Evolutionary conservation across 148 eudicot species (phyloP).

Genomic region (Rhododendron williamsianum): DNA sequence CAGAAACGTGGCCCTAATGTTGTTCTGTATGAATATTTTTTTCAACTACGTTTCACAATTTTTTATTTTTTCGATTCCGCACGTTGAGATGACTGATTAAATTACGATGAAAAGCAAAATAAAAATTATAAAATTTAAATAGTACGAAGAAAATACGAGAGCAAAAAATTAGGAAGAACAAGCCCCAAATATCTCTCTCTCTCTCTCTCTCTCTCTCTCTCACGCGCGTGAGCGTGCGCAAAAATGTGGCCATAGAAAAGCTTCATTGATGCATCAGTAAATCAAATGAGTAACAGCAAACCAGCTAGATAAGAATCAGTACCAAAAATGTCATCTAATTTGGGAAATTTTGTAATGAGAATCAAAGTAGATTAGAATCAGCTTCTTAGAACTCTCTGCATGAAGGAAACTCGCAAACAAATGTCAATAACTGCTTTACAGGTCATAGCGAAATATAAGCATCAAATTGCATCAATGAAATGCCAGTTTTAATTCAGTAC

Average conservation of each 20-base stretch:
- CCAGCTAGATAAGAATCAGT: background rate
- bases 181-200: background rate
- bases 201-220: background rate
- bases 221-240: background rate
- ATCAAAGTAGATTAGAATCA: background rate
- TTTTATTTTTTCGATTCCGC: background rate
- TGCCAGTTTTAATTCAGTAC: background rate
- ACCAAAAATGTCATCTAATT: background rate
- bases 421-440: background rate
- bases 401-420: background rate
- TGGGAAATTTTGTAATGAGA: background rate
- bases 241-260: background rate
- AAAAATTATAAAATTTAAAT: too few species aligned
- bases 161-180: background rate
- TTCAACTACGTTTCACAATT: too few species aligned
- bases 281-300: slow-evolving; percentile 3
- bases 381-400: background rate
- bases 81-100: too few species aligned
- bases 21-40: background rate
- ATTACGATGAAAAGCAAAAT: too few species aligned
- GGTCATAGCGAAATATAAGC: background rate
- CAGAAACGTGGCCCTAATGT: background rate
- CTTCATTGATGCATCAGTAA: background rate
- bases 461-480: slow-evolving; percentile 1
- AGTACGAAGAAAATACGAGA: too few species aligned